phyloP scores from a whole-genome alignment of 441 rosid genomes.

The Bruguiera hainesii region DNA sequence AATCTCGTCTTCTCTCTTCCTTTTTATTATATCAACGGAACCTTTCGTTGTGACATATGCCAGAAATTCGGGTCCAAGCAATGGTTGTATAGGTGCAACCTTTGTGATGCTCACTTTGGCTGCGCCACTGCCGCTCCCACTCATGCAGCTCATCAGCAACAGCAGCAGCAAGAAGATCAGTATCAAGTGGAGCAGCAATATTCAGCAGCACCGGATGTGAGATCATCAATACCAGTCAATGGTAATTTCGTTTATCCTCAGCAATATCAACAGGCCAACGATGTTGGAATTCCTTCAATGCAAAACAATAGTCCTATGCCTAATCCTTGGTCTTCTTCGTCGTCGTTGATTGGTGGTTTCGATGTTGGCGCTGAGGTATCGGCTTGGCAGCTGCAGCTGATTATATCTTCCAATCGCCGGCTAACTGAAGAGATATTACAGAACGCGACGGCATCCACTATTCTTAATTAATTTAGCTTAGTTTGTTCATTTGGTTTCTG shows the following conservation, averaged over 20 bases:
- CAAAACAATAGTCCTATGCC: too few species aligned
- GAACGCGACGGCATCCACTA: background rate
- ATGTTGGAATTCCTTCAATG: too few species aligned
- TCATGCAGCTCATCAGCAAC: too few species aligned
- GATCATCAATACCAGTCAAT: conserved; percentile 1
- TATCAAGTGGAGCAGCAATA: conserved; percentile 3
- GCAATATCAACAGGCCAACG: too few species aligned
- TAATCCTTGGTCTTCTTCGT: too few species aligned
- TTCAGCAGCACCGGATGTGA: background rate
- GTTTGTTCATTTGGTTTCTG: background rate
- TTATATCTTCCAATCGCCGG: too few species aligned
- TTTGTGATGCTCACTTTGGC: conserved; percentile 38
- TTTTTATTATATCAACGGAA: conserved; percentile 13
- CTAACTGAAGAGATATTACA: background rate
- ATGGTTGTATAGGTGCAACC: conserved; percentile 41
- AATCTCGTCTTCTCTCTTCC: conserved; percentile 35
- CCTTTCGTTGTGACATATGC: conserved; percentile 38
- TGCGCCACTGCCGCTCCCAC: conserved; percentile 26
- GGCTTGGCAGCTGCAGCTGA: too few species aligned
- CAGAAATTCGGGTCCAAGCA: conserved; percentile 24
- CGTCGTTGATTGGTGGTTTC: too few species aligned
- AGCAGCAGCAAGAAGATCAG: background rate
- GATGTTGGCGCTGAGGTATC: too few species aligned
- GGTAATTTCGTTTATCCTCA: background rate
- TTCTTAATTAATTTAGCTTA: background rate